Base-by-base conservation (phyloP, 495 filamentous ascomycete species). In the Evernia prunastri region DNA sequence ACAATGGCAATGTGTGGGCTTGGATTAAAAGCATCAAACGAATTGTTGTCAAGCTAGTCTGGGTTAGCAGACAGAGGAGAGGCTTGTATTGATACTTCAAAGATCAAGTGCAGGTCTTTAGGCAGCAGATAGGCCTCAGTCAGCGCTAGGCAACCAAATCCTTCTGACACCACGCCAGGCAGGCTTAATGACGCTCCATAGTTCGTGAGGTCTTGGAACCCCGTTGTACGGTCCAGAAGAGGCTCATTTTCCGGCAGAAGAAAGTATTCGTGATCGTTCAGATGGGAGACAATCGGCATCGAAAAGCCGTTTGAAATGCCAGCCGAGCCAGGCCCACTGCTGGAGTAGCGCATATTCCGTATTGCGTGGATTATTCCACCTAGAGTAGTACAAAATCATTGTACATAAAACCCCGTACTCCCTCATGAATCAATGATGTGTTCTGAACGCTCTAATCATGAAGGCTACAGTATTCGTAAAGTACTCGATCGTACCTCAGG, bases 61-160 rank as follows among this genome's bases (percentile, higher is more conserved):
- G 42, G 15, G 8, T 23, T 37, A 7, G 9, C 36, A 33, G 15
- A 40, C n/a, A 58, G 35, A 40, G 8, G 15, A 25, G 56, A 36
- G 13, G 56, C 33, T 37, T 37, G 1, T 6, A n/a, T 58, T 20
- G 4, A 23, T 36, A 25, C 11, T 23, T 10, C 43, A 47, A 12
- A n/a, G 23, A 49, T 11, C 18, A n/a, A 12, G 0, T 36, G 10
- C 0, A 33, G n/a, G 13, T 5, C n/a, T 15, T 20, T 37, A 58
- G 56, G 35, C 56, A 58, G 20, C 56, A 23, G 13, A 20, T 27
- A 15, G 37, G 56, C 35, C 5, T 56, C 29, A 13, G 10, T 37
- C 54, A 58, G 25, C 20, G 25, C 33, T 27, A 58, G 56, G 56
- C 56, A 58, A 23, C 56, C 56, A 58, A 35, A 37, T 15, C 17